Base-by-base conservation (phyloP, 2,329 filamentous ascomycete species). In the Daldinia eschscholtzii region DNA sequence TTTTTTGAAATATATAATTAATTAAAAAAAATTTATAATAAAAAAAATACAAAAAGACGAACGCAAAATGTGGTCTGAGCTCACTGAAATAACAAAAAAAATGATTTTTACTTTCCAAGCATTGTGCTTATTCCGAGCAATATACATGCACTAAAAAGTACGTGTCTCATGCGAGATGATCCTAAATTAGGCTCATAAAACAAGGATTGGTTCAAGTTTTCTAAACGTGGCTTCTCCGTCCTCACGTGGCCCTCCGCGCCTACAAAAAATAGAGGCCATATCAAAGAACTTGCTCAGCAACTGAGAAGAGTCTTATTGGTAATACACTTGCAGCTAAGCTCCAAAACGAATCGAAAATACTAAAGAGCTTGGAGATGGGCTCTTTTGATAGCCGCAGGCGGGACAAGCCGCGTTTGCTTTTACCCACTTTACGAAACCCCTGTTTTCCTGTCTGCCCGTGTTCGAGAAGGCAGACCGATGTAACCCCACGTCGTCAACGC, bases 401-500 rank as follows among this genome's bases (percentile, higher is more conserved):
- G 46, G 46, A 30, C 46, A 30, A 6, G 46, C 28, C 26, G 26
- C 46, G 26, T 52, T 52, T n/a, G 28, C 26, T 52, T 52, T 18
- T 52, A 33, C 46, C 46, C 46, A 52, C 46, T 33, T 52, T 5
- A n/a, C 7, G 12, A 52, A 23, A 23, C 20, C 46, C 15, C 10
- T 39, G 35, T 13, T 13, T 13, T 35, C 33, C 6, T 28, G 7
- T 26, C 12, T 13, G 44, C 44, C 44, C 39, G 12, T 48, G 28
- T 52, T 70, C 67, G 57, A 70, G 67, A 67, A 57, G 37, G 35
- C 41, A 1, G 35, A 42, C 20, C 65, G 61, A 68, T 68, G 68
- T 65, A 44, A 70, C 68, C 26, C 56, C 65, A 48, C 15, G 42
- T 41, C 57, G 42, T 61, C 67, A 55, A 39, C 52, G 33, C 30